Conservation (phyloP, 2,329 filamentous ascomycete species). For the Colletotrichum sp. region DNA sequence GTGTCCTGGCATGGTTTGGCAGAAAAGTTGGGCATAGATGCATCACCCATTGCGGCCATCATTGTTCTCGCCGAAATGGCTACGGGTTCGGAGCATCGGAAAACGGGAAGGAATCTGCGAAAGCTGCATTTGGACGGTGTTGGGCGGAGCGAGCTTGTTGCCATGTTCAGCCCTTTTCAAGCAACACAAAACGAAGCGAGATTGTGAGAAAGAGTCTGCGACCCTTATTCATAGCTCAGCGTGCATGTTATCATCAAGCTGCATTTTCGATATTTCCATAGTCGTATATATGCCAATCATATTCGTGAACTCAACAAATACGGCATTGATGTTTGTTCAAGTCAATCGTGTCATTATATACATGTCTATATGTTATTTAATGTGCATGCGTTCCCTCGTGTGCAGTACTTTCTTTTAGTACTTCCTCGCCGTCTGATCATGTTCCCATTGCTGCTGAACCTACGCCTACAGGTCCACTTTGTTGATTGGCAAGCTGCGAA, state of each 20-base stretch:
- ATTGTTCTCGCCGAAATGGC: slow-evolving; percentile 7
- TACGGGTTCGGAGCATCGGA: background rate
- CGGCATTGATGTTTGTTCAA: background rate
- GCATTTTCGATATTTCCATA: background rate
- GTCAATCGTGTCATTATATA: background rate
- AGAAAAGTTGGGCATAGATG: background rate
- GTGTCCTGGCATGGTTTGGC: slow-evolving; percentile 2
- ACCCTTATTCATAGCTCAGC: background rate
- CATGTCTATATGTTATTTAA: background rate
- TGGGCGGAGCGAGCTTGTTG: background rate
- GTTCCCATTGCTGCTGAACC: background rate
- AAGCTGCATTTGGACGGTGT: background rate
- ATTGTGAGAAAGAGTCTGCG: background rate
- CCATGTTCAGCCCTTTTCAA: background rate
- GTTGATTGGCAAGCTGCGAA: background rate
- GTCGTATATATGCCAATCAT: background rate
- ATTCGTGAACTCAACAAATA: background rate
- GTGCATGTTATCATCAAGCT: background rate
- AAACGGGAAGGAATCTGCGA: background rate
- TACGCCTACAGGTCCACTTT: background rate
- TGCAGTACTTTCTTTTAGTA: too few species aligned
- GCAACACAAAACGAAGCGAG: background rate
- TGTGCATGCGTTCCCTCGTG: too few species aligned
- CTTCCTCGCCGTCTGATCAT: background rate
- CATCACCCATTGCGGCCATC: slow-evolving; percentile 1